Base-by-base conservation (phyloP, 306 rosid genomes). In the Cyamopsis tetragonoloba region DNA sequence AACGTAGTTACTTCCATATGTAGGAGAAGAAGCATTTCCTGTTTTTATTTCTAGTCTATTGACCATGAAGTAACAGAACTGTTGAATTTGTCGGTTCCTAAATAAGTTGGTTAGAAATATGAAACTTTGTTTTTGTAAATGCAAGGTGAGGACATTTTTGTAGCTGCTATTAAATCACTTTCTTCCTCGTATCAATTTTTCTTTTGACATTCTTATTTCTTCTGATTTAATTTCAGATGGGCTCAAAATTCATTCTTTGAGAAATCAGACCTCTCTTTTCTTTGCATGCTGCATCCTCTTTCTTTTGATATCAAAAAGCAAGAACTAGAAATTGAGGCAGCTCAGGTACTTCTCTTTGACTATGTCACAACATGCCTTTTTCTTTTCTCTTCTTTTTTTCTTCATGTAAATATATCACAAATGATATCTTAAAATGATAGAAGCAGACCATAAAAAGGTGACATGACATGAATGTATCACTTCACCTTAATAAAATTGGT, bases 291-390 rank as follows among this genome's bases (percentile, higher is more conserved):
- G 68, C 79, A 38, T n/a, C 79, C 88, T 61, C 74, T 77, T 27
- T 83, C 88, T 19, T 77, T 71, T 54, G 83, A 77, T 64, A 83
- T 83, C 13, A 70, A 61, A 59, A 83, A 30, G 56, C 88, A 83
- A 77, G 88, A 83, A 23, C 37, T 80, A 37, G 88, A 83, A 70
- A 83, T 83, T 80, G 88, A 83, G 42, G 88, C 79, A 77, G 88
- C 81, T 72, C 85, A 83, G 88, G 88, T 83, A 80, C 15, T 60
- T 70, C n/a, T 32, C 18, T 55, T 51, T 63, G 26, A 47, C 48
- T 37, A 4, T 30, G 59, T 50, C 20, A 12, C 13, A 31, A 12
- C 34, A 28, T 42, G 27, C 13, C 7, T 9, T 13, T 24, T n/a
- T 32, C 15, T 30, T n/a, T n/a, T n/a, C n/a, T n/a, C n/a, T n/a